These are phyloP conservation scores for Dactylellina sp. DNA, from an alignment of 2,329 filamentous ascomycete genomes.

Conservation along the genomic window DNA sequence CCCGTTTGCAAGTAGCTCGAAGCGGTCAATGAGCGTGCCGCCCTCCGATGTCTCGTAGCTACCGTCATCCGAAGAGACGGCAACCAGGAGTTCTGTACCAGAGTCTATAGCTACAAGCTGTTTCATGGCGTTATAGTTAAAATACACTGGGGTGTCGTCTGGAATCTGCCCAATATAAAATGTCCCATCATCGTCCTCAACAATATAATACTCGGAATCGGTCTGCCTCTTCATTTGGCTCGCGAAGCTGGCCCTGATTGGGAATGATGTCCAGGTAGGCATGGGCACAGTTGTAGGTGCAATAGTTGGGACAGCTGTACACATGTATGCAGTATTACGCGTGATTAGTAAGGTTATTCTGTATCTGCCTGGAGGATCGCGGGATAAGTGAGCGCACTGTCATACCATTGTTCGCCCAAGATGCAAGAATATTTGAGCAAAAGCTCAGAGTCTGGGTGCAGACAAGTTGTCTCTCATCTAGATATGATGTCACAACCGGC, in stretches of 20 bases:
- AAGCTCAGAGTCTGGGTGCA: constrained; percentile 14
- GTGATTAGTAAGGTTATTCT: too few species aligned
- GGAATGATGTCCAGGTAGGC: constrained; percentile 19
- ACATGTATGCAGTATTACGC: too few species aligned
- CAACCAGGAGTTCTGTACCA: constrained; percentile 3
- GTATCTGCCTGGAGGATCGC: too few species aligned
- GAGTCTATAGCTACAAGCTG: constrained; percentile 4
- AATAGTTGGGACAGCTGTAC: constrained; percentile 12
- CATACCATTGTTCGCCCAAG: constrained; percentile 14
- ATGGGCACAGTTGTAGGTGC: background rate
- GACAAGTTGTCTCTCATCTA: constrained; percentile 20
- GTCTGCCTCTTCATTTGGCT: background rate
- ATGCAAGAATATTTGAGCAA: constrained; percentile 15
- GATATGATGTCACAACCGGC: constrained; percentile 19
- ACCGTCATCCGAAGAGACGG: background rate
- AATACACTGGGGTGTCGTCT: constrained; percentile 6
- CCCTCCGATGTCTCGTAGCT: too few species aligned
- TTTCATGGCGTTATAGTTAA: constrained; percentile 18
- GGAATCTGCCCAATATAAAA: constrained; percentile 4
- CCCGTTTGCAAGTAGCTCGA: constrained; percentile 7
- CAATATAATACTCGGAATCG: constrained; percentile 15
- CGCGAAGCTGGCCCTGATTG: constrained; percentile 26
- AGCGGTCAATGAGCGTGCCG: constrained; percentile 16
- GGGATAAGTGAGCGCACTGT: too few species aligned
- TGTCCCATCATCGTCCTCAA: constrained; percentile 8